Base-by-base conservation (phyloP, 164 flowering plant genomes). In the Taxillus chinensis region DNA sequence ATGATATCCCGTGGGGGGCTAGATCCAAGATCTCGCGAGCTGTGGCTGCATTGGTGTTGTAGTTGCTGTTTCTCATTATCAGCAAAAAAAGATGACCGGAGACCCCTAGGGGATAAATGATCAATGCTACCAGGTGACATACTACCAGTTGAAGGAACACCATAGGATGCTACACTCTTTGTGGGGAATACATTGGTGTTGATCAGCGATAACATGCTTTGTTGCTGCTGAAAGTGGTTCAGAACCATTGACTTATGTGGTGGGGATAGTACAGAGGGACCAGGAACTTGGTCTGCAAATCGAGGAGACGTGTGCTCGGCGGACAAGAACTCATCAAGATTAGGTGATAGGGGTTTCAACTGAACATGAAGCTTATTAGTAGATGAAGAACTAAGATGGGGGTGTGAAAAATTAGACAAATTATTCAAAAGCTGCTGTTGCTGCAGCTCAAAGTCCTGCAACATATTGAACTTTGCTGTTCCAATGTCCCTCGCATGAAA, bases 401-500 rank as follows among this genome's bases (percentile, higher is more conserved):
- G 43, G 14, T 65, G 61, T 7, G 67, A 57, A 49, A 65, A 59
- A 61, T n/a, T 46, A 11, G 68, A 39, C 45, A 64, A 42, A 64
- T 64, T 52, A 38, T 64, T 55, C 3, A 64, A n/a, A 53, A 56
- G 17, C 42, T 51, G 65, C 2, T 7, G 45, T 55, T 64, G 67
- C 40, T 63, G 59, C 60, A 41, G 6, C n/a, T 55, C 67, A 37
- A 55, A 45, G 27, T 64, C 67, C 49, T 58, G 68, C 62, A 65
- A 42, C 17, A 58, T 41, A 59, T 59, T 8, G n/a, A 58, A 27
- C 49, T 65, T 56, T 49, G 49, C 68, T 7, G 46, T 39, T 3
- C 3, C 56, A 41, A 65, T 49, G 11, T 65, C 62, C 37, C 68
- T 46, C 4, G 57, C 68, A 16, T 59, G 58, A 7, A 65, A 37